These are phyloP conservation scores for Mitragyna speciosa DNA, from an alignment of 257 asterid genomes.

Conservation along the genomic window DNA sequence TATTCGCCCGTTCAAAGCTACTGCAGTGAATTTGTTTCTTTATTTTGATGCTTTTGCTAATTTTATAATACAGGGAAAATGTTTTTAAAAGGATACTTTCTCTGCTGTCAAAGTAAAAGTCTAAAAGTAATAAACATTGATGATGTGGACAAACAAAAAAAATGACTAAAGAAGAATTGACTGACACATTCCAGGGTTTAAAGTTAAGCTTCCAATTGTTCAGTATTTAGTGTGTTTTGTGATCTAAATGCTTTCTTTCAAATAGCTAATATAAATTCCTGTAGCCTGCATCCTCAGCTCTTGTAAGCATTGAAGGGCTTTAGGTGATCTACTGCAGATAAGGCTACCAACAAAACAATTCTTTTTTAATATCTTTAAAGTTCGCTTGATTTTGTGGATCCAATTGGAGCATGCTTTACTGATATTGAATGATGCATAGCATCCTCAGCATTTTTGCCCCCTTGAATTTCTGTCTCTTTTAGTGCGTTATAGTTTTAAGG, in stretches of 20 bases:
- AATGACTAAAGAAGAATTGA: background rate
- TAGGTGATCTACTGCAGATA: background rate
- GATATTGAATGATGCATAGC: background rate
- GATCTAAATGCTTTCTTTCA: background rate
- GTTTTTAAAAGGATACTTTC: background rate
- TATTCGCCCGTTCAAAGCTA: slow-evolving; percentile 19
- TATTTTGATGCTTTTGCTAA: background rate
- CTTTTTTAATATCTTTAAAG: background rate
- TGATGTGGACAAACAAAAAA: background rate
- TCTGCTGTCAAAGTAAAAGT: background rate
- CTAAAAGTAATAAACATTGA: background rate
- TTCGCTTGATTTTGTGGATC: background rate
- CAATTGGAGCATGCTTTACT: background rate
- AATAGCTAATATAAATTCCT: background rate
- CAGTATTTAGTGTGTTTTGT: background rate
- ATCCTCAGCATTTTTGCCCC: background rate
- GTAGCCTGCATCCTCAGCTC: too few species aligned
- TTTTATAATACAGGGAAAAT: background rate
- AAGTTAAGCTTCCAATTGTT: background rate
- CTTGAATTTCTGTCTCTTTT: background rate
- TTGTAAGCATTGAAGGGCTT: background rate
- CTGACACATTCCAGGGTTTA: background rate
- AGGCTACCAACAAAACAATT: background rate
- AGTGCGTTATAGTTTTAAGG: background rate
- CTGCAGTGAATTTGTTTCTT: background rate